phyloP scores from a whole-genome alignment of 306 rosid genomes.

The Castanopsis chinensis region DNA sequence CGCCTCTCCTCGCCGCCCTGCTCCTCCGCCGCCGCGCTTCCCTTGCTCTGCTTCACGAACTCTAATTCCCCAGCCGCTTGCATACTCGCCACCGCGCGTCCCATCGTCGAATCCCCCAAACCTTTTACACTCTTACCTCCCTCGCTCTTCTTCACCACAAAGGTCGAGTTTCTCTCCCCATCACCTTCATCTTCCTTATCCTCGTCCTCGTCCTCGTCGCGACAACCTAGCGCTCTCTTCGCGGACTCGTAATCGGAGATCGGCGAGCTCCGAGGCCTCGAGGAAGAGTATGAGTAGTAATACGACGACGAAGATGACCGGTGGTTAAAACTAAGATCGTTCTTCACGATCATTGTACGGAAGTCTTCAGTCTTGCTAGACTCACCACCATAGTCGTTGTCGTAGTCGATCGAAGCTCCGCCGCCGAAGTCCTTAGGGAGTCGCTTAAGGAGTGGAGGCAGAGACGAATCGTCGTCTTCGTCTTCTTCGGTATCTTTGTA shows the following conservation, averaged over 20 bases:
- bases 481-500: constrained; percentile 58
- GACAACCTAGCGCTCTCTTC: constrained; percentile 25
- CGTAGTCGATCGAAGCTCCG: constrained; percentile 77
- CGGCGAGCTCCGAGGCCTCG: constrained; percentile 42
- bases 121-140: constrained; percentile 41
- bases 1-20: constrained; percentile 57
- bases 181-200: constrained; percentile 36
- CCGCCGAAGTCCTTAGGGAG: constrained; percentile 98
- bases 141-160: constrained; percentile 61
- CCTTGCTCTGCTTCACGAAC: constrained; percentile 70
- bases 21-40: constrained; percentile 54
- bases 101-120: constrained; percentile 56
- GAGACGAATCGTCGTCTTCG: constrained; percentile 68
- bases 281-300: constrained; percentile 23
- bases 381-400: constrained; percentile 54
- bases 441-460: constrained; percentile 90
- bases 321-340: constrained; percentile 44
- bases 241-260: constrained; percentile 12
- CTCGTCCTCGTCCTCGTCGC: constrained; percentile 19
- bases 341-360: constrained; percentile 72
- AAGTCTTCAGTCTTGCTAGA: constrained; percentile 49
- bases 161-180: constrained; percentile 59
- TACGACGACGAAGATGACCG: constrained; percentile 41
- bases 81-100: constrained; percentile 93
- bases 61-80: constrained; percentile 70